Conservation (phyloP, 768 basidiomycete species). For the Xerocomellus amylosporus region DNA sequence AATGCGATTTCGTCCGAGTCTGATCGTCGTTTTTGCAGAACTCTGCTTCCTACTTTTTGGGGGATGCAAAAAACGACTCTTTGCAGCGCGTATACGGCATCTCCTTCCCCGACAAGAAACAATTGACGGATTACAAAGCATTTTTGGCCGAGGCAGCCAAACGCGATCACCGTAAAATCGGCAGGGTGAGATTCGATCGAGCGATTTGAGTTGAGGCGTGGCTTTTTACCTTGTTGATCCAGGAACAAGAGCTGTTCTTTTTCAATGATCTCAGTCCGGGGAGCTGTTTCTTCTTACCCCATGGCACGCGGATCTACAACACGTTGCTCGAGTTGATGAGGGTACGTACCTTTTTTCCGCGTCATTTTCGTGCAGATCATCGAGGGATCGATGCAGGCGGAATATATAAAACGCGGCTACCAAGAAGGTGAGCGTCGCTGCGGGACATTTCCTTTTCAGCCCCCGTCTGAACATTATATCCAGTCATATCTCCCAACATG, state of each 20-base stretch:
- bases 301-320: slow-evolving; percentile 97
- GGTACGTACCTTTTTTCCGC: slow-evolving; percentile 44
- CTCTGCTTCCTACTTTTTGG: slow-evolving; percentile 97
- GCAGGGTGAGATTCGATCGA: slow-evolving; percentile 49
- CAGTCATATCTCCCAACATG: slow-evolving; percentile 98
- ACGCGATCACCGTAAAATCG: slow-evolving; percentile 95
- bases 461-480: slow-evolving; percentile 14
- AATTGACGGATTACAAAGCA: slow-evolving; percentile 89
- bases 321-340: slow-evolving; percentile 86
- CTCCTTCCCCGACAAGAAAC: slow-evolving; percentile 98
- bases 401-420: slow-evolving; percentile 95
- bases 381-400: slow-evolving; percentile 47
- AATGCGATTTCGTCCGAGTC: neutral
- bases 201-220: neutral
- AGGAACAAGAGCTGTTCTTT: slow-evolving; percentile 98
- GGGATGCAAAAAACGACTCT: slow-evolving; percentile 88
- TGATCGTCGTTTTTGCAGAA: slow-evolving; percentile 48
- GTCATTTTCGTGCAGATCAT: neutral
- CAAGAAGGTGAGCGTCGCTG: slow-evolving; percentile 63
- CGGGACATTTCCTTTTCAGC: neutral
- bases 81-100: slow-evolving; percentile 97
- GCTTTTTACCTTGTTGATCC: slow-evolving; percentile 8
- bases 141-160: slow-evolving; percentile 98
- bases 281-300: slow-evolving; percentile 94
- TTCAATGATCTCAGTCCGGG: slow-evolving; percentile 97